These are phyloP conservation scores for Thalassiosira hispida DNA, from an alignment of 352 stramenopile genomes.

Conservation along the genomic window DNA sequence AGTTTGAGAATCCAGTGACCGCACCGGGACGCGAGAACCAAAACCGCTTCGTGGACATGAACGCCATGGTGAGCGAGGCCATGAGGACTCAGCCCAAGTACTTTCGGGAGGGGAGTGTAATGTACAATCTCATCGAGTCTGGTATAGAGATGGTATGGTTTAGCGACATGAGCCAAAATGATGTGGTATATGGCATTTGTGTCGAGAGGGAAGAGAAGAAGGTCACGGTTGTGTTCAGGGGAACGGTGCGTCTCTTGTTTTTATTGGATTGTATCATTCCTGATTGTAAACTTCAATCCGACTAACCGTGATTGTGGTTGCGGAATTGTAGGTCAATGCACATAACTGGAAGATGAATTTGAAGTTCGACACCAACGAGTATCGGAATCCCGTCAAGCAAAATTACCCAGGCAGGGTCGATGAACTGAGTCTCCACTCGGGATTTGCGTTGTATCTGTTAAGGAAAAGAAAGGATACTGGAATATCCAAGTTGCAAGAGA, in stretches of 20 bases:
- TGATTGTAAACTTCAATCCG: neutral
- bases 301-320: too few relatives aligned
- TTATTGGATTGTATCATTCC: slow-evolving; percentile 2
- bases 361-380: too few relatives aligned
- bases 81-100: slow-evolving; percentile 28
- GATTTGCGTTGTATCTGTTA: slow-evolving; percentile 22
- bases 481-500: slow-evolving; percentile 35
- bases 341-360: too few relatives aligned
- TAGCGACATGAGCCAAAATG: slow-evolving; percentile 24
- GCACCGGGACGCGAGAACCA: neutral
- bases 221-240: slow-evolving; percentile 12
- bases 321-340: too few relatives aligned
- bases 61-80: slow-evolving; percentile 28
- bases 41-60: slow-evolving; percentile 38
- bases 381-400: too few relatives aligned
- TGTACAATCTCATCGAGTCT: slow-evolving; percentile 30
- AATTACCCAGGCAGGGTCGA: neutral
- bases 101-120: slow-evolving; percentile 20
- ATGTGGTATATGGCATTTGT: slow-evolving; percentile 40
- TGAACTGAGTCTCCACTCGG: slow-evolving; percentile 16
- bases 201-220: neutral
- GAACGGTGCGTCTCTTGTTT: slow-evolving; percentile 1
- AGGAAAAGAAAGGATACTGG: slow-evolving; percentile 19
- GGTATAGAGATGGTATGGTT: slow-evolving; percentile 42
- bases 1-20: slow-evolving; percentile 31